These are phyloP conservation scores for Geum urbanum DNA, from an alignment of 306 rosid species.

Conservation along the genomic window DNA sequence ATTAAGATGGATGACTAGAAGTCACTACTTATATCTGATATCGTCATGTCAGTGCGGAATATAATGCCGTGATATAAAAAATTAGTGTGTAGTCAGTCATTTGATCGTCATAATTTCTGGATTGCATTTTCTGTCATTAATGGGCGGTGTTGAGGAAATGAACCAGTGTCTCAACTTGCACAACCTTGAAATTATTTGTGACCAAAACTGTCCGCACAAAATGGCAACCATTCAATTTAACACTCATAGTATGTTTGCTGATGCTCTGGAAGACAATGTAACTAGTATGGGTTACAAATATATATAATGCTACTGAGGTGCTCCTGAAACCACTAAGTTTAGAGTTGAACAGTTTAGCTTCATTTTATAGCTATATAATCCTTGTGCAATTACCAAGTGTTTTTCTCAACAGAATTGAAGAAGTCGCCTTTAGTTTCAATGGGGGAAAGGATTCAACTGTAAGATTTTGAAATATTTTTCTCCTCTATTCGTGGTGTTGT, in stretches of 20 bases:
- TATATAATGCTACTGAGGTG: slow-evolving; percentile 1
- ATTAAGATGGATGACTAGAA: background rate
- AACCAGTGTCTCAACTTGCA: background rate
- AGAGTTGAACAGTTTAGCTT: background rate
- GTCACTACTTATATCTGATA: background rate
- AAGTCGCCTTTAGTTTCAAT: slow-evolving; percentile 92
- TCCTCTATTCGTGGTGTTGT: slow-evolving; percentile 18
- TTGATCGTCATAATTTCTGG: too few relatives aligned
- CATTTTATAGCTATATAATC: background rate
- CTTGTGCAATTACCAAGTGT: slow-evolving; percentile 18
- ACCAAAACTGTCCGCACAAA: background rate
- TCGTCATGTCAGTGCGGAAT: background rate
- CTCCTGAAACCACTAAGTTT: background rate
- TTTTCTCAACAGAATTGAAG: slow-evolving; percentile 61
- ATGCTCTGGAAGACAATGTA: background rate
- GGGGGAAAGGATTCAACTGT: slow-evolving; percentile 99
- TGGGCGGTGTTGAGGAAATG: background rate
- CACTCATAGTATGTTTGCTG: background rate
- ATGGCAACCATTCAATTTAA: background rate
- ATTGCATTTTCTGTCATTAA: background rate
- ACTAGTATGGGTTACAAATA: background rate
- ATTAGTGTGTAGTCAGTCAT: background rate
- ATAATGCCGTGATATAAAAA: background rate
- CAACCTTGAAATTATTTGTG: background rate
- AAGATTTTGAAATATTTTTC: slow-evolving; percentile 35